A percentile compares a stretch with the other conserved stretches of the same genome.
phyloP scores from a whole-genome alignment of 2,329 filamentous ascomycete species.

The Xylaria hypoxylon region DNA sequence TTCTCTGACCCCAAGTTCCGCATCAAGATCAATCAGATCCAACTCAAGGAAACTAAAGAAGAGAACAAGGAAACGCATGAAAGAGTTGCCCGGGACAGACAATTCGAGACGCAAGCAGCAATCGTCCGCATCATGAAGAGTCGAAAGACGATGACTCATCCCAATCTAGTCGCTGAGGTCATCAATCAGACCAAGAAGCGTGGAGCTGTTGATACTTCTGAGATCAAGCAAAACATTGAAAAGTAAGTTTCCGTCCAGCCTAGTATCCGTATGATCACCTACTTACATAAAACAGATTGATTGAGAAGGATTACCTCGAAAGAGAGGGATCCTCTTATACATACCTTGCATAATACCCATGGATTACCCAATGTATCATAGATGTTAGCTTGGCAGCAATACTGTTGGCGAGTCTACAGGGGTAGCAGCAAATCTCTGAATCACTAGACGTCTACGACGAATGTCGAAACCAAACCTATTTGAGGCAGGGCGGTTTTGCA shows the following conservation, averaged over 20 bases:
- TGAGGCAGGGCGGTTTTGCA: neutral
- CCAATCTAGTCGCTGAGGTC: slow-evolving; percentile 90
- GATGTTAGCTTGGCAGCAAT: neutral
- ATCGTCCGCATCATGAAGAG: slow-evolving; percentile 98
- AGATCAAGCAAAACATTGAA: slow-evolving; percentile 98
- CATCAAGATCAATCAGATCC: slow-evolving; percentile 99
- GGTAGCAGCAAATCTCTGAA: neutral
- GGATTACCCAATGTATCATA: neutral
- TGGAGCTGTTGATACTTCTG: slow-evolving; percentile 83
- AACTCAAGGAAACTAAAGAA: slow-evolving; percentile 93
- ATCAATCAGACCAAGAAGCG: slow-evolving; percentile 89
- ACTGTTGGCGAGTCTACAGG: neutral
- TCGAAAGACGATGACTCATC: slow-evolving; percentile 85
- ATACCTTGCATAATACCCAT: too few species aligned
- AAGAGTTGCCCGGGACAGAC: slow-evolving; percentile 85
- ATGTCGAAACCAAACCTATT: neutral
- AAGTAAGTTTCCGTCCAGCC: slow-evolving; percentile 68
- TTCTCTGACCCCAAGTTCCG: slow-evolving; percentile 87
- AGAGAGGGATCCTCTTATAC: slow-evolving; percentile 70
- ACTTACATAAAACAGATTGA: slow-evolving; percentile 69
- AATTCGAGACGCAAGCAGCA: slow-evolving; percentile 96
- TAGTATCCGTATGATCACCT: slow-evolving; percentile 5
- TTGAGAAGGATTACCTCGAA: slow-evolving; percentile 95
- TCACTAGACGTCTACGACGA: neutral
- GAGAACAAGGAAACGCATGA: slow-evolving; percentile 96